Evolutionary conservation across 495 filamentous ascomycete genomes (phyloP).

Genomic region (Lasiosphaeriaceae sp.): DNA sequence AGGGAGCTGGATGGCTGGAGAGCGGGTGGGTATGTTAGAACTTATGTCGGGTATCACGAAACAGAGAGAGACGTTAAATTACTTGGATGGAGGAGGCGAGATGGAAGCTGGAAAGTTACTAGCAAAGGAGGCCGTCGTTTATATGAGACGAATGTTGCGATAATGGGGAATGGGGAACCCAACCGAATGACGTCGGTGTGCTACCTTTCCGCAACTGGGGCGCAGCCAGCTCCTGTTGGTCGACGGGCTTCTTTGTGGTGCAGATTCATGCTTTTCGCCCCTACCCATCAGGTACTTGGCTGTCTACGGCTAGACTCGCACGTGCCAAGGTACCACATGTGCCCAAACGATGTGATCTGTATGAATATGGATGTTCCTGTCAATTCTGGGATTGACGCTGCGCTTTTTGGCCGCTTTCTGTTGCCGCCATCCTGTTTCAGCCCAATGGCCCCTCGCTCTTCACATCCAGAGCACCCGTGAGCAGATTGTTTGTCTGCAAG

Average conservation of each 20-base stretch:
- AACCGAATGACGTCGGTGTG: constrained; percentile 25
- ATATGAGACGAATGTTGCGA: constrained; percentile 9
- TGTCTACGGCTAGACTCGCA: too few species aligned
- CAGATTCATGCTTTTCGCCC: background rate
- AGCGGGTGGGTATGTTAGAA: background rate
- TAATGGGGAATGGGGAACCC: background rate
- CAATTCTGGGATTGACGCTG: too few species aligned
- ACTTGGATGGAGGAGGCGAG: background rate
- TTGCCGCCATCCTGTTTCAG: too few species aligned
- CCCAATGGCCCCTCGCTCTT: too few species aligned
- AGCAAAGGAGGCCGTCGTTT: constrained; percentile 10
- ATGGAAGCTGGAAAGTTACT: background rate
- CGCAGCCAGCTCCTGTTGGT: background rate
- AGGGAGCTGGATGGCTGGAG: background rate
- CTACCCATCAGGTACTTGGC: too few species aligned
- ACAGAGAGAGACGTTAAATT: background rate
- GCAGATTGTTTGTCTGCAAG: too few species aligned
- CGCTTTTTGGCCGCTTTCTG: too few species aligned
- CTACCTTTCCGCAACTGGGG: constrained; percentile 7
- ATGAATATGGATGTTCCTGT: too few species aligned
- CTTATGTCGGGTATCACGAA: constrained; percentile 4
- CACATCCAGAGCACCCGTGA: too few species aligned
- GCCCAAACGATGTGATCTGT: too few species aligned
- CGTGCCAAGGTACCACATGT: too few species aligned
- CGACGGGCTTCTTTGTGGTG: background rate